Conservation (phyloP, 1,284 basidiomycete species). For the Porogramme epimiltina region DNA sequence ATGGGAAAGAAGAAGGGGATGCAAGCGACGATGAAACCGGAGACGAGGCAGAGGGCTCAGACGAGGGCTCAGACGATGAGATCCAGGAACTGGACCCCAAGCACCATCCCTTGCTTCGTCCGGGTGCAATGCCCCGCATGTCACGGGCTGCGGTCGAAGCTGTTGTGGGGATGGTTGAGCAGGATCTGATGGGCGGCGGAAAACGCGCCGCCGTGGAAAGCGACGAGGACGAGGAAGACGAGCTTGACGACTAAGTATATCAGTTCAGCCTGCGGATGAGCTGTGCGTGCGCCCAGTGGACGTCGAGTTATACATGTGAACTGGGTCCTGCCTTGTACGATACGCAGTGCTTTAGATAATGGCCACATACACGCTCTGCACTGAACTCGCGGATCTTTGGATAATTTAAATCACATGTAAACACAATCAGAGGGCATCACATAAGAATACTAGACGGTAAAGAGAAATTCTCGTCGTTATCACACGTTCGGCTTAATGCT, state of each 20-base stretch:
- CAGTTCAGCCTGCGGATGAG: too few species aligned
- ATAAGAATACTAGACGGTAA: too few species aligned
- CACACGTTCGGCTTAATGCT: too few species aligned
- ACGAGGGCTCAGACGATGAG: slow-evolving; percentile 26
- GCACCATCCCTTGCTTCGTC: slow-evolving; percentile 63
- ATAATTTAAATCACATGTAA: too few species aligned
- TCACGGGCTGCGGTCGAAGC: slow-evolving; percentile 65
- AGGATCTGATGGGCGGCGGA: slow-evolving; percentile 26
- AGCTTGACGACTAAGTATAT: slow-evolving; percentile 7
- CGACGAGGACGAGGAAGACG: slow-evolving; percentile 8
- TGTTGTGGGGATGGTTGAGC: slow-evolving; percentile 60
- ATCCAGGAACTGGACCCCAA: slow-evolving; percentile 52
- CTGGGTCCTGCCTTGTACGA: too few species aligned
- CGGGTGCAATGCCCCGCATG: slow-evolving; percentile 69
- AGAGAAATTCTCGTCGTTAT: too few species aligned
- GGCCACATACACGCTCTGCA: too few species aligned
- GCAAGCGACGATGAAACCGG: slow-evolving; percentile 20
- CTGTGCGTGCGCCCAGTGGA: too few species aligned
- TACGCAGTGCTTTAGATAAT: too few species aligned
- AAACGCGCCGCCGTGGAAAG: slow-evolving; percentile 1
- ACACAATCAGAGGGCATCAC: too few species aligned
- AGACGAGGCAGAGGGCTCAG: slow-evolving; percentile 30
- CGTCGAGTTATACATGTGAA: too few species aligned
- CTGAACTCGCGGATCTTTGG: too few species aligned
- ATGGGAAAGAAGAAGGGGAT: slow-evolving; percentile 9